Evolutionary conservation across 257 asterid species (phyloP), one percentile per base, ranked within the genome.

Genomic region (Nyctanthes arbortristis): DNA sequence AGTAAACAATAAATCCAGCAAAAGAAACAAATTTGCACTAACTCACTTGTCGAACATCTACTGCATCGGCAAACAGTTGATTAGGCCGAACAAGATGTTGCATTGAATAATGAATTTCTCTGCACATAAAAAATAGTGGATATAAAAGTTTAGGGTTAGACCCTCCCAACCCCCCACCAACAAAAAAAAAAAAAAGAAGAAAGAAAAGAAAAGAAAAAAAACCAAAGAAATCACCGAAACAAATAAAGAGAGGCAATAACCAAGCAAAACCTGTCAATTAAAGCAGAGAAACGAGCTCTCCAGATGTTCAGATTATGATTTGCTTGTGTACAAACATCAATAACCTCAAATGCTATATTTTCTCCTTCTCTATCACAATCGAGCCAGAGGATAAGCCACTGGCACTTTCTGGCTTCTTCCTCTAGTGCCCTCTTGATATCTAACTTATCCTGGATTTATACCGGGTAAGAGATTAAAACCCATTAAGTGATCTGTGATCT

Each of bases 281-380:
- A 72, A 37, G 97, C 92, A 61, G 99, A 94, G 80, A 94, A 94
- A 49, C 88, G 96, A 80, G 99, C 99, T 85, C 99, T 91, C 93
- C 90, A 80, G 34, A 91, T 78, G 77, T 82, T 85, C 67, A 94
- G 88, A 78, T 91, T 84, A 61, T 72, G 90, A 75, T 94, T 94
- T 39, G 84, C 96, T 76, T 92, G 81, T 20, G 61, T 84, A 79
- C 99, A 94, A 76, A 86, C 91, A 65, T 94, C 96, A 59, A 89
- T 79, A 70, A 94, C 99, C 80, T 94, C 99, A 78, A 81, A 91
- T 58, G 99, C 97, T 70, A 94, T 94, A 78, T 94, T 94, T 81
- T 94, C 99, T 72, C 97, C 99, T 87, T 94, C 99, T 72, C 96
- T 81, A 59, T 94, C 99, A 63, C 97, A 94, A 78, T 94, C 99